phyloP scores from a whole-genome alignment of 192 early-diverging fungal species.

The Bifiguratus adelaidae region DNA sequence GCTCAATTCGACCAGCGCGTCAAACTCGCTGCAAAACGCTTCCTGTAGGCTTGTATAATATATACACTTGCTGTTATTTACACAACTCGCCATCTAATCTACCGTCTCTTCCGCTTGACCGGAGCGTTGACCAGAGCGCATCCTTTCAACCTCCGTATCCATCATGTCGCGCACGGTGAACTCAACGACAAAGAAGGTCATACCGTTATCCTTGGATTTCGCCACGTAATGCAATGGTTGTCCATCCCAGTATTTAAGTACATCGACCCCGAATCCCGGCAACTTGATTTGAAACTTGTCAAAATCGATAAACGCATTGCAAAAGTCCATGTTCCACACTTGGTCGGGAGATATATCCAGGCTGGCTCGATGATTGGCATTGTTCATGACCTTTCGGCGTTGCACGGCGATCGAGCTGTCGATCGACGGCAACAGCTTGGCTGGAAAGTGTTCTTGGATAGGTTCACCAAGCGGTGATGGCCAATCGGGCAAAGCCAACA shows the following conservation, averaged over 20 bases:
- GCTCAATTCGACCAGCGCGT: constrained; percentile 76
- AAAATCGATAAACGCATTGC: constrained; percentile 39
- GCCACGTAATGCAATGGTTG: constrained; percentile 66
- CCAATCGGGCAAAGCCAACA: constrained; percentile 18
- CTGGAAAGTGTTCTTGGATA: constrained; percentile 8
- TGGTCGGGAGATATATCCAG: constrained; percentile 49
- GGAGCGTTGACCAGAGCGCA: too few species aligned
- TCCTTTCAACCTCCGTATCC: not conserved
- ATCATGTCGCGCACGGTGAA: constrained; percentile 35
- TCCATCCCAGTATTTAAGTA: constrained; percentile 40
- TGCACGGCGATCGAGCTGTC: constrained; percentile 3
- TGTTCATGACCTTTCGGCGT: constrained; percentile 13
- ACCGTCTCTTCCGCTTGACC: too few species aligned
- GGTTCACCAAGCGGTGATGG: constrained; percentile 23
- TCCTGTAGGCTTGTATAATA: too few species aligned
- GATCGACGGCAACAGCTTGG: not conserved
- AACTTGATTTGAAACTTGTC: constrained; percentile 16
- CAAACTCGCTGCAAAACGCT: constrained; percentile 57
- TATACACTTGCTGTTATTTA: too few species aligned
- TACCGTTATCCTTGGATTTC: constrained; percentile 46
- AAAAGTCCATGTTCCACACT: constrained; percentile 66
- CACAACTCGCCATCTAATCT: too few species aligned
- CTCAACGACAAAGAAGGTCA: constrained; percentile 59
- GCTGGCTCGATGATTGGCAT: constrained; percentile 26
- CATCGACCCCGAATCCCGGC: constrained; percentile 34